Percentiles rank a stretch among this genome's conserved stretches.
Evolutionary conservation across 495 filamentous ascomycete genomes (phyloP).

Genomic region (Neurospora tetraspora): DNA sequence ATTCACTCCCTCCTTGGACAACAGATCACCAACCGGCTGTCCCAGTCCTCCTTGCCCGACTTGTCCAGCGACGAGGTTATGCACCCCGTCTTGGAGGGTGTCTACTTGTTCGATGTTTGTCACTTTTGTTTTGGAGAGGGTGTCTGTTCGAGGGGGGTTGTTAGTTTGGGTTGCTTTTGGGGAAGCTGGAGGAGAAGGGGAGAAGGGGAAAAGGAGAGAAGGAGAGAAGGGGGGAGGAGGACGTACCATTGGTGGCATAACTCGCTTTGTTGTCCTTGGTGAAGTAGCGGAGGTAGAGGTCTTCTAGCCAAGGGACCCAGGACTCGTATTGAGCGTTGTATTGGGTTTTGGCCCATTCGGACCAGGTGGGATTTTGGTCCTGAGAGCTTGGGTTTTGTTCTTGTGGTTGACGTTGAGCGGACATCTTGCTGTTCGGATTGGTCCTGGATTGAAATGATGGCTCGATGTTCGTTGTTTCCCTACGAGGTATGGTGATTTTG

Average conservation of each 20-base stretch:
- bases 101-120: conserved; percentile 51
- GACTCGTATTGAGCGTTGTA: conserved; percentile 59
- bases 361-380: not conserved
- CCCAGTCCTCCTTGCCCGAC: conserved; percentile 54
- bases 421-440: not conserved
- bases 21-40: conserved; percentile 47
- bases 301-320: conserved; percentile 70
- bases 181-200: not conserved
- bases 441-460: too few relatives aligned
- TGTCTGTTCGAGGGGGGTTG: conserved; percentile 31
- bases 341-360: conserved; percentile 44
- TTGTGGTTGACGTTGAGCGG: not conserved
- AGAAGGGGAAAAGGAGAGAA: too few relatives aligned
- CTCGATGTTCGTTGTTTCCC: not conserved
- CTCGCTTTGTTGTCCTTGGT: conserved; percentile 64
- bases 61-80: conserved; percentile 48
- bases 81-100: conserved; percentile 51
- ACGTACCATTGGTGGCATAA: conserved; percentile 49
- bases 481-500: not conserved
- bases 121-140: conserved; percentile 55
- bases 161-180: not conserved
- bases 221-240: too few relatives aligned
- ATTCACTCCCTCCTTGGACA: conserved; percentile 55
- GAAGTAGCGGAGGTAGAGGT: conserved; percentile 58
- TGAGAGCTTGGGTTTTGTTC: not conserved